Evolutionary conservation across 495 filamentous ascomycete genomes (phyloP), one percentile per base, ranked within the genome.

Genomic region (Podospora pseudocomata): DNA sequence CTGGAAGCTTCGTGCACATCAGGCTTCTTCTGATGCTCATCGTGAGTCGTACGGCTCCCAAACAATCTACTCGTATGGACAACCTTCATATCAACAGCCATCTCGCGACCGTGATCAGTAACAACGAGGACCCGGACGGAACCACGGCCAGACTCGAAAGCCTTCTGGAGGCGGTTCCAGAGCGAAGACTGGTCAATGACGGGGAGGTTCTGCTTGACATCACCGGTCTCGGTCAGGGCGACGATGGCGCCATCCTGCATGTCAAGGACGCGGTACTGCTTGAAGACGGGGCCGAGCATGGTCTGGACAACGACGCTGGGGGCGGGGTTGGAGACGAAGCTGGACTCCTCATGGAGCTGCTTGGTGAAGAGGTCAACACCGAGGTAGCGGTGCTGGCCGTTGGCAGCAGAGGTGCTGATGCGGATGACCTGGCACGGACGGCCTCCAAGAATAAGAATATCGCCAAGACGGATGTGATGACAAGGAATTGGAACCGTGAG

Each of bases 371-470:
- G 91, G 83, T 99, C 95, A 71, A 99, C 95, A 86, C 95, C 95
- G 66, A 98, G 91, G 89, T 98, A 99, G 79, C 95, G 92, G 87
- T 98, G 92, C 88, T 99, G 95, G 79, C 96, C 95, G 59, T 96
- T 99, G 85, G 96, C 94, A 71, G 92, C 88, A 67, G 96, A 98
- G 82, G 93, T 96, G 72, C 93, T 96, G 90, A 99, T 97, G 76
- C 94, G 94, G 87, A 99, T 99, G 79, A 99, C 94, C 88, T 98
- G 95, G 92, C 94, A 98, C 69, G 96, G 95, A 72, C 95, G 96
- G 80, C 94, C 93, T 87, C 98, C 96, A 70, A 99, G 92, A 86
- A 98, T 96, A 80, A 99, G 84, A 83, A 99, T 91, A 83, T 99
- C 95, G 80, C 96, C 95, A 75, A 97, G 91, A 82, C 95, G 95